Base-by-base conservation (phyloP, 2,329 filamentous ascomycete species). In the Mollisiaceae sp. region DNA sequence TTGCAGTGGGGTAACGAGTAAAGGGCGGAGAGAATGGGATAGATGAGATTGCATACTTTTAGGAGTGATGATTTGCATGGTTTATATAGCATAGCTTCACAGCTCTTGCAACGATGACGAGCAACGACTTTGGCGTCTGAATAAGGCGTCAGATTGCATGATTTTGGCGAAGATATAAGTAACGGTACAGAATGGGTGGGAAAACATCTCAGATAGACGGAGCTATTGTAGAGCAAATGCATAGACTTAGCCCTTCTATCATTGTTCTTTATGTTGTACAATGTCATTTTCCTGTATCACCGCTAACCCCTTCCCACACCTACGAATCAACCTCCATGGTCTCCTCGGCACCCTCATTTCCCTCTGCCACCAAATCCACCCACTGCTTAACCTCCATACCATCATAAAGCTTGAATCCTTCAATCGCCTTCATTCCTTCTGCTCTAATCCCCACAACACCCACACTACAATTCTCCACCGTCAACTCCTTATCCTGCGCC, bases 401-500 rank as follows among this genome's bases (percentile, higher is more conserved):
- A 78, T 99, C 95, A 75, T 91, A 95, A 71, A 97, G 84, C 83
- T 91, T 92, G 82, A 98, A 98, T 69, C 87, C 86, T 84, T 98
- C 92, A 38, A 91, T 80, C 62, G 76, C 80, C 78, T 85, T 83
- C 62, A 82, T 81, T 8, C 81, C 80, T 67, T 80, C 79, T 69
- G 78, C 79, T 63, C 81, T 81, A 58, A 87, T 73, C 11, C 94
- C 94, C 24, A 94, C 91, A 67, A 97, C 84, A 43, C 92, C 94
- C 62, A 99, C 87, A 73, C 93, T 97, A 62, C 94, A 97, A 82
- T 99, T 99, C 79, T 98, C 95, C 47, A 97, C 88, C 63, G 94
- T 98, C 78, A 99, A 82, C 85, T 98, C 94, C 84, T 96, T 97
- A 81, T 99, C 95, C 86, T 98, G 94, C 65, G 92, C 91, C 78